Percentiles rank a stretch among this genome's conserved stretches.
These are phyloP conservation scores for Pseudozyma thailandica DNA, from an alignment of 1,284 basidiomycete genomes.

Conservation along the genomic window DNA sequence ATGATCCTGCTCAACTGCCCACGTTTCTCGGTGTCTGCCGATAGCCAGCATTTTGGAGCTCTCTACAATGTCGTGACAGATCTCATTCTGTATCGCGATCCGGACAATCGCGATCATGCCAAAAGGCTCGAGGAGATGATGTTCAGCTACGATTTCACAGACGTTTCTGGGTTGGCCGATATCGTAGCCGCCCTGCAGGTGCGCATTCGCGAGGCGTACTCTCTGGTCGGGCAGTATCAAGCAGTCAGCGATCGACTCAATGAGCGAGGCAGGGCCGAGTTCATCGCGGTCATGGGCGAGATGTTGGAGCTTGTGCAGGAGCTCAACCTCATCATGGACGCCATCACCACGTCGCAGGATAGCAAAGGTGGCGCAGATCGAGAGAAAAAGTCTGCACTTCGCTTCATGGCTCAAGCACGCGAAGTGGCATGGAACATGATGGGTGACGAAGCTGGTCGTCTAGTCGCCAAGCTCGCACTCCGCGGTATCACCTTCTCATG, in stretches of 20 bases:
- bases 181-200: conserved; percentile 81
- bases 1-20: conserved; percentile 83
- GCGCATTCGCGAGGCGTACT: conserved; percentile 74
- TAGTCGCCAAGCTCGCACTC: conserved; percentile 87
- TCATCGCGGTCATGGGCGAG: conserved; percentile 79
- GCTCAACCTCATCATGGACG: conserved; percentile 86
- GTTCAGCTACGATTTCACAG: conserved; percentile 90
- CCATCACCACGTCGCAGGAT: conserved; percentile 80
- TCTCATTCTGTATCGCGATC: conserved; percentile 84
- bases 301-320: conserved; percentile 81
- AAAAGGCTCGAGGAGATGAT: conserved; percentile 77
- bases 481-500: conserved; percentile 83
- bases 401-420: conserved; percentile 82
- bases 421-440: conserved; percentile 96
- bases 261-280: conserved; percentile 72
- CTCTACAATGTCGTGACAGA: conserved; percentile 90
- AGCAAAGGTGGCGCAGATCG: conserved; percentile 70
- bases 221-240: conserved; percentile 62
- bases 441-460: conserved; percentile 75
- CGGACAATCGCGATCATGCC: conserved; percentile 70
- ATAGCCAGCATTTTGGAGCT: conserved; percentile 83
- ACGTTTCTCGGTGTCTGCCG: conserved; percentile 81
- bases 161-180: conserved; percentile 76
- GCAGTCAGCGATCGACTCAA: conserved; percentile 69
- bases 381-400: conserved; percentile 80